These are phyloP conservation scores for Talaromyces stipitatus DNA, from an alignment of 495 filamentous ascomycete species.

Conservation along the genomic window DNA sequence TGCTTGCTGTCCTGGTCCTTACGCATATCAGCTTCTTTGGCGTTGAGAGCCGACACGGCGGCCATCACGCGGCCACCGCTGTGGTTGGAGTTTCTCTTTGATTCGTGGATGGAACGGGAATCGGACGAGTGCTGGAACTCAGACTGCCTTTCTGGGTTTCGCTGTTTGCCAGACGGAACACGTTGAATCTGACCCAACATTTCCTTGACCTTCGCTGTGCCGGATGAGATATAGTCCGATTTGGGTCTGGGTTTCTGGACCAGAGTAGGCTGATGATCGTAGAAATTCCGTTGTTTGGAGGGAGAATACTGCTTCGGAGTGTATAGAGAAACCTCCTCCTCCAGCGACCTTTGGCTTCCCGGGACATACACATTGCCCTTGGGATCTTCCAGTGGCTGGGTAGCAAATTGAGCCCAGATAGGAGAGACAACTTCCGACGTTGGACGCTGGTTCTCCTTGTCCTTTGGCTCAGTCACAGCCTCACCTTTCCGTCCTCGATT, in stretches of 20 bases:
- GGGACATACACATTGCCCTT: conserved; percentile 25
- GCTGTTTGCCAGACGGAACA: conserved; percentile 19
- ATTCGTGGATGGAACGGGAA: conserved; percentile 15
- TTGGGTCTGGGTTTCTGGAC: conserved; percentile 42
- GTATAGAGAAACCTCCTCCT: conserved; percentile 56
- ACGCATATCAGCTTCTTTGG: conserved; percentile 38
- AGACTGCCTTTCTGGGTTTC: conserved; percentile 9
- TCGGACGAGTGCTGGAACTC: conserved; percentile 11
- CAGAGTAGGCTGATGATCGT: conserved; percentile 50
- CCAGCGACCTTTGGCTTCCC: conserved; percentile 34
- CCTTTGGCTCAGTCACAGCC: conserved; percentile 39
- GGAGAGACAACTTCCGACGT: conserved; percentile 52
- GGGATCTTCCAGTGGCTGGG: conserved; percentile 34
- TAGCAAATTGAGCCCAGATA: conserved; percentile 68
- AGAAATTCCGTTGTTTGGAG: conserved; percentile 58
- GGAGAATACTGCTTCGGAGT: conserved; percentile 54
- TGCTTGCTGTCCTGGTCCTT: conserved; percentile 35
- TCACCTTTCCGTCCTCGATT: conserved; percentile 34
- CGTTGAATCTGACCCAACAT: conserved; percentile 19
- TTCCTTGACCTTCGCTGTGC: conserved; percentile 30
- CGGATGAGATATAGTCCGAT: conserved; percentile 37
- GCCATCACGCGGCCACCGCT: conserved; percentile 53
- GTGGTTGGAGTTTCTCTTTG: conserved; percentile 21
- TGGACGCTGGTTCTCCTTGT: conserved; percentile 72
- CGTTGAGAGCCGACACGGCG: conserved; percentile 55